A percentile compares a stretch with the other conserved stretches of the same genome.
phyloP scores from a whole-genome alignment of 495 filamentous ascomycete genomes.

The Aspergillus coremiiformis region DNA sequence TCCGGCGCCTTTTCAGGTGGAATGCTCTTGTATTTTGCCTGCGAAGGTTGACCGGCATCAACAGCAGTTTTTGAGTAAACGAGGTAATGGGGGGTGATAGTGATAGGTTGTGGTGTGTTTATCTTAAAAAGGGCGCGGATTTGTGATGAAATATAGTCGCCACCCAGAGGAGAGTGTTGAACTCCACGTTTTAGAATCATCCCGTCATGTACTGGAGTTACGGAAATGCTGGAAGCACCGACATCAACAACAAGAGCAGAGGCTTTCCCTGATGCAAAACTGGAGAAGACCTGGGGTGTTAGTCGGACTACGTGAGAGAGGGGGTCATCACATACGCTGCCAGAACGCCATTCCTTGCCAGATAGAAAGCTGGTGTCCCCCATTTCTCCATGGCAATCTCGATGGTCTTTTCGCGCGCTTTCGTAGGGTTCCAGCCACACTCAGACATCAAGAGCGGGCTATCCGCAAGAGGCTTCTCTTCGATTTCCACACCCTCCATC shows the following conservation, averaged over 20 bases:
- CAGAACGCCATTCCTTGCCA: conserved; percentile 62
- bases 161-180: conserved; percentile 73
- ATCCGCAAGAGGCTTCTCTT: conserved; percentile 76
- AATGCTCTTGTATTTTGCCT: conserved; percentile 63
- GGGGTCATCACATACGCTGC: conserved; percentile 44
- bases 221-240: conserved; percentile 81
- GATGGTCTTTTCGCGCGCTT: conserved; percentile 82
- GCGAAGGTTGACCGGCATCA: conserved; percentile 75
- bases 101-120: conserved; percentile 65
- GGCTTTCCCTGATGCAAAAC: conserved; percentile 86
- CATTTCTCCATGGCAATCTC: conserved; percentile 95
- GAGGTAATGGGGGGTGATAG: conserved; percentile 78
- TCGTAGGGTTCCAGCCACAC: conserved; percentile 81
- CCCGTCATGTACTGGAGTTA: conserved; percentile 90
- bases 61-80: conserved; percentile 79
- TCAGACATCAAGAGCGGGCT: conserved; percentile 92
- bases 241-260: conserved; percentile 88
- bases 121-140: conserved; percentile 69
- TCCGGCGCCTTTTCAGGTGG: conserved; percentile 52
- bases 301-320: neutral
- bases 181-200: conserved; percentile 86
- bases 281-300: conserved; percentile 16
- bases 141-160: conserved; percentile 83
- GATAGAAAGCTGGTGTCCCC: conserved; percentile 88
- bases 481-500: conserved; percentile 58